phyloP scores from a whole-genome alignment of 225 moss, liverwort and hornwort species.

The Anthoceros angustus region DNA sequence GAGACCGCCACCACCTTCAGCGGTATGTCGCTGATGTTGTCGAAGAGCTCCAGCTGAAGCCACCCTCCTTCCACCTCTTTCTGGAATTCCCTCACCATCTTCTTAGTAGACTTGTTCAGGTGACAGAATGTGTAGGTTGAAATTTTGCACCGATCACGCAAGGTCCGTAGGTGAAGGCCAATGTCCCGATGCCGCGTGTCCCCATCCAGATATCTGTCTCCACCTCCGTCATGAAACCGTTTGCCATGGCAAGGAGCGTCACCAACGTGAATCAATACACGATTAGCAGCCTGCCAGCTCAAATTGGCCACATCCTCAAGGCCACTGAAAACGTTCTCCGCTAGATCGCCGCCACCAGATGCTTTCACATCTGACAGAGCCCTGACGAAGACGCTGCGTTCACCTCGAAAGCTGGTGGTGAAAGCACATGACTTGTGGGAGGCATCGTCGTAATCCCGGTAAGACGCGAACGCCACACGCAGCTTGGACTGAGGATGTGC shows the following conservation, averaged over 20 bases:
- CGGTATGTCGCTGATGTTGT: slow-evolving; percentile 53
- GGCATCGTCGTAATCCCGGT: slow-evolving; percentile 7
- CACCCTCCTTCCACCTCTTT: slow-evolving; percentile 19
- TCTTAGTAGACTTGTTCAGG: slow-evolving; percentile 35
- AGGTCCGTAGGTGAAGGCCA: too few species aligned
- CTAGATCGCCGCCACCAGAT: neutral
- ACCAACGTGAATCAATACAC: slow-evolving; percentile 12
- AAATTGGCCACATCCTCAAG: slow-evolving; percentile 10
- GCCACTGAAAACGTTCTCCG: slow-evolving; percentile 15
- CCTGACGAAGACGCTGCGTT: slow-evolving; percentile 5
- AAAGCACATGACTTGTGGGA: slow-evolving; percentile 2
- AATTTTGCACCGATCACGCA: slow-evolving; percentile 20
- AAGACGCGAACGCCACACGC: slow-evolving; percentile 6
- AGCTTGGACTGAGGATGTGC: slow-evolving; percentile 1
- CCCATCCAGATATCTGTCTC: slow-evolving; percentile 20
- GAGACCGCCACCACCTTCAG: slow-evolving; percentile 78
- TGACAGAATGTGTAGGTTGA: slow-evolving; percentile 35
- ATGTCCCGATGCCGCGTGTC: slow-evolving; percentile 30
- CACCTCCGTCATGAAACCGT: slow-evolving; percentile 5
- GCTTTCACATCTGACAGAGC: neutral
- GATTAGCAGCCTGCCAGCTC: slow-evolving; percentile 9
- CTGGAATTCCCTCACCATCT: slow-evolving; percentile 79
- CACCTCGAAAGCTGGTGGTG: slow-evolving; percentile 5
- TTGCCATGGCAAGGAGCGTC: slow-evolving; percentile 12
- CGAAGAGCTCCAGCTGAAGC: slow-evolving; percentile 64